Base-by-base conservation (phyloP, 441 rosid species). In the Mallotus repandus region DNA sequence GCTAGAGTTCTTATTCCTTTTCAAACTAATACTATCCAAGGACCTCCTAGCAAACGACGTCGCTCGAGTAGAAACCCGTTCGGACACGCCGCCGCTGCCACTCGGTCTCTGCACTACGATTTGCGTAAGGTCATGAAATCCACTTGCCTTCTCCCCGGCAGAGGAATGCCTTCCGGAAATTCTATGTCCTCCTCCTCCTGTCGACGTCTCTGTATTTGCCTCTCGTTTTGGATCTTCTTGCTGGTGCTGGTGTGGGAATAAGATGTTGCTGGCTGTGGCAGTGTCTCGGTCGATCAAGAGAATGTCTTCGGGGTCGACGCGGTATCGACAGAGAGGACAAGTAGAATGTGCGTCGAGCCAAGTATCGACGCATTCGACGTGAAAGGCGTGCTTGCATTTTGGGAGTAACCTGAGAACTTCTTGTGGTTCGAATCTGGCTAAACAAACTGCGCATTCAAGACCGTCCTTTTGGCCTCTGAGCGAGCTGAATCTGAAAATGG, bases 291-390 rank as follows among this genome's bases (percentile, higher is more conserved):
- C 84, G 56, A 88, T 76, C 74, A 94, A 74, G 63, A 91, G 90
- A 43, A 94, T 77, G 65, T 94, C 97, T 81, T 94, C 98, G 5
- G 96, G 96, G 81, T 94, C 91, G 68, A 94, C 97, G 35, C 95
- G 88, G 84, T 82, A 83, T 45, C 98, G 91, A 73, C 98, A 94
- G 46, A 94, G 94, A 55, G 98, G 98, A 63, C 98, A 94, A 15
- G 97, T 91, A 43, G 97, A 94, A 68, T 94, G 98, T 1, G 89
- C 93, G 71, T 94, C 98, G n/a, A 94, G 98, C 98, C 98, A 94
- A 38, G 96, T 91, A 75, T 92, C 98, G n/a, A 94, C 91, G 70
- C 98, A 91, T 68, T 94, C 97, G 35, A 90, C 95, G 72, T 94
- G 98, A 77, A 94, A 94, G 0, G 94, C 98, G 75, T 94, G 98